Evolutionary conservation across 306 rosid genomes (phyloP), one percentile per base, ranked within the genome.

Genomic region (Pterocarpus macrocarpus): DNA sequence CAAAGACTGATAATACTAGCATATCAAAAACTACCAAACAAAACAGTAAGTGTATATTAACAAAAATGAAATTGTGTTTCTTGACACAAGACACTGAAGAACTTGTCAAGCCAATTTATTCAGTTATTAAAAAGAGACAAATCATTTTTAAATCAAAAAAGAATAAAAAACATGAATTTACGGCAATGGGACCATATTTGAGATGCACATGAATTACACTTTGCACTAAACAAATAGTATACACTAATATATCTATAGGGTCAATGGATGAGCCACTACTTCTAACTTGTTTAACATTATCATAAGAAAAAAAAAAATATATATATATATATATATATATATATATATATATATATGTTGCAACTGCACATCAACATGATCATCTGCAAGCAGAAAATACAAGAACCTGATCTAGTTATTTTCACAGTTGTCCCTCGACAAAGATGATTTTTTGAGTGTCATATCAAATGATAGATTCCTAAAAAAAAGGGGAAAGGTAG

Each of bases 361-460:
- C 64, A 80, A 80, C 8, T 41, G 15, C 71, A 57, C 41, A 80
- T 36, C 64, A 64, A 71, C 66, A 65, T 55, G 55, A 73, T 57
- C 58, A 16, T 28, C 50, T 56, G 9, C 52, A 38, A 82, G 53
- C 59, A n/a, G 52, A 47, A 82, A 62, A 69, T 7, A 49, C 45
- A 41, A 75, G 22, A 70, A 82, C 30, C 75, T 16, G 49, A 57
- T 36, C 71, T 8, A 36, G 49, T 72, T 52, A 79, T 22, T 33
- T 79, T 67, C 16, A 39, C 4, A 17, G 52, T 45, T 35, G 44
- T 56, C 49, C 45, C 33, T 28, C 43, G 59, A 77, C 47, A 66
- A 9, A 85, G 77, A 59, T 28, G 16, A 66, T 47, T 64, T 47
- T 44, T 47, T 22, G 28, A 61, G 12, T 8, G 10, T 63, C 39